phyloP scores from a whole-genome alignment of 1,284 basidiomycete species.

The Ustilago esculenta region DNA sequence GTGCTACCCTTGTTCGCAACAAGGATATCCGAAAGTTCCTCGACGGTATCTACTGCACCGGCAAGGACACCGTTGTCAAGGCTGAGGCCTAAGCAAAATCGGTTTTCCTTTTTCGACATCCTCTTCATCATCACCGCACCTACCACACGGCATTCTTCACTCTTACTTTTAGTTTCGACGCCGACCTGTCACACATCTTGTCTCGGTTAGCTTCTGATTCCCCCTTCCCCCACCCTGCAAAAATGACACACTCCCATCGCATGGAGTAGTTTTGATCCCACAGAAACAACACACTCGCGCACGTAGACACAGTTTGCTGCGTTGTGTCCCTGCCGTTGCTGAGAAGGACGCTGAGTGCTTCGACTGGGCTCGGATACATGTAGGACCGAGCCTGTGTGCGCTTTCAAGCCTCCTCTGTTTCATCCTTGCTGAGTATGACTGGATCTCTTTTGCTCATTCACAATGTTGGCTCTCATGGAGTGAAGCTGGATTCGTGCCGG shows the following conservation, averaged over 20 bases:
- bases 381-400: no score
- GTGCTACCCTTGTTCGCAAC: slow-evolving; percentile 64
- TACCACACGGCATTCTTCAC: slow-evolving; percentile 13
- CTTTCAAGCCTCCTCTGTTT: no score
- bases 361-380: no score
- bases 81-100: slow-evolving; percentile 71
- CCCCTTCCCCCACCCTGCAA: slow-evolving; percentile 17
- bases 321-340: no score
- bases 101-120: slow-evolving; percentile 1
- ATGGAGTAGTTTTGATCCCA: slow-evolving; percentile 42
- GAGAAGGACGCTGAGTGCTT: no score
- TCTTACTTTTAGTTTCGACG: slow-evolving; percentile 31
- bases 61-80: slow-evolving; percentile 73
- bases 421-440: no score
- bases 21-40: slow-evolving; percentile 72
- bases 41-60: slow-evolving; percentile 85
- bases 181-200: slow-evolving; percentile 1
- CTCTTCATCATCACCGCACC: slow-evolving; percentile 3
- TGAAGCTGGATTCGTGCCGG: no score
- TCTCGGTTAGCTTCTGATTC: slow-evolving; percentile 20
- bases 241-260: slow-evolving; percentile 34
- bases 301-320: no score
- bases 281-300: background rate
- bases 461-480: no score
- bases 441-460: no score